Conservation (phyloP, 805 yeast genomes). For the Grigorovia yakushimaensis region DNA sequence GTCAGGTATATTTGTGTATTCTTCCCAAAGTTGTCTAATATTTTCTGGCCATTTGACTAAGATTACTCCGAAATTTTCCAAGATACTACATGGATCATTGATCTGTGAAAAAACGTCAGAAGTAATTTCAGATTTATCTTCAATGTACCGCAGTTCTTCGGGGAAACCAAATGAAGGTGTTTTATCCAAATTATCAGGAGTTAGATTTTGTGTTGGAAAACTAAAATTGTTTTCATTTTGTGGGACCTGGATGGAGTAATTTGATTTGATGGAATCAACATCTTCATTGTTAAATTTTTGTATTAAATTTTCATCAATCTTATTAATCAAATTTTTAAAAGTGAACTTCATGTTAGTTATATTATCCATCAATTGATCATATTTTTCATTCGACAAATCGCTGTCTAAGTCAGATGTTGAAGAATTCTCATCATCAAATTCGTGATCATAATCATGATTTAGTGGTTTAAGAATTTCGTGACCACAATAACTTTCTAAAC, state of each 20-base stretch:
- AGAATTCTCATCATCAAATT: neutral
- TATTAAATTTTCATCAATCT: conserved; percentile 1
- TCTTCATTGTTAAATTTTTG: neutral
- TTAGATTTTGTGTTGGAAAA: too few relatives aligned
- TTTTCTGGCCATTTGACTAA: conserved; percentile 23
- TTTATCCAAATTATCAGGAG: too few relatives aligned
- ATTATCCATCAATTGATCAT: neutral
- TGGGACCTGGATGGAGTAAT: too few relatives aligned
- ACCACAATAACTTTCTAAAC: neutral
- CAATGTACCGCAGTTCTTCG: too few relatives aligned
- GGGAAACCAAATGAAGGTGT: too few relatives aligned
- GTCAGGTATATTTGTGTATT: conserved; percentile 21
- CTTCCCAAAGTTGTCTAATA: conserved; percentile 23
- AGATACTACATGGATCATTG: conserved; percentile 16
- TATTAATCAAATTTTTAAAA: neutral
- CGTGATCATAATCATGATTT: neutral
- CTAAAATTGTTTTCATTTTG: neutral
- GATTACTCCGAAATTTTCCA: conserved; percentile 23
- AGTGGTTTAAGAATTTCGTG: neutral
- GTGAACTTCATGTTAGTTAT: neutral
- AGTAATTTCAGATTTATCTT: neutral
- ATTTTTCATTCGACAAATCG: neutral
- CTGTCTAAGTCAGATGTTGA: neutral
- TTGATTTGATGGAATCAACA: neutral
- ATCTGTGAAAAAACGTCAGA: neutral